These are phyloP conservation scores for Ceratocystis cubensis DNA, from an alignment of 2,329 filamentous ascomycete species.

Conservation along the genomic window DNA sequence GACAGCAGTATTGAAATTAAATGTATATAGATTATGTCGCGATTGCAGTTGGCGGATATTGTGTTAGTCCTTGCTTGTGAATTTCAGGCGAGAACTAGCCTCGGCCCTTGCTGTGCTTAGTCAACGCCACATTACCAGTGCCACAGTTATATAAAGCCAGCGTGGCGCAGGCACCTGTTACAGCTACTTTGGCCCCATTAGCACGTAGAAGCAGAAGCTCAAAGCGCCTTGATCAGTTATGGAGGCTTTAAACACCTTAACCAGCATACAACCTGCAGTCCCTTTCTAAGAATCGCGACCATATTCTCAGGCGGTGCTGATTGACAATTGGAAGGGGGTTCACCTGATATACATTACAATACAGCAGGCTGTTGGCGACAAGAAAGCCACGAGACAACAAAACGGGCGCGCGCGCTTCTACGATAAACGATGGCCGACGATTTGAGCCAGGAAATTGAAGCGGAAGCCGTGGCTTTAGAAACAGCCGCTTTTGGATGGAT, in stretches of 20 bases:
- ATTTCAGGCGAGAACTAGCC: not conserved
- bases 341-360: not conserved
- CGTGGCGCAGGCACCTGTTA: not conserved
- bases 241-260: not conserved
- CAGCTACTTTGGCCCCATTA: not conserved
- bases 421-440: constrained; percentile 14
- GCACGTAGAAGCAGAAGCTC: not conserved
- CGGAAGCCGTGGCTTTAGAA: constrained; percentile 19
- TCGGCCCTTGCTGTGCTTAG: not conserved
- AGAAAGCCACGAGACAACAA: not conserved
- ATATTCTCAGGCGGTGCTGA: not conserved
- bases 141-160: not conserved
- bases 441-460: constrained; percentile 20
- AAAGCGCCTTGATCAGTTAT: not conserved
- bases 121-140: not conserved
- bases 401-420: not conserved
- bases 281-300: not conserved
- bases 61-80: not conserved
- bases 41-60: not conserved
- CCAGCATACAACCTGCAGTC: not conserved
- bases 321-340: constrained; percentile 1
- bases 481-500: constrained; percentile 19
- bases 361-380: not conserved
- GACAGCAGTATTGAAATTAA: not conserved
- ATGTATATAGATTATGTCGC: not conserved